A percentile compares a stretch with the other conserved stretches of the same genome.
These are phyloP conservation scores for Zymoseptoria ardabiliae DNA, from an alignment of 2,329 filamentous ascomycete species.

Conservation along the genomic window DNA sequence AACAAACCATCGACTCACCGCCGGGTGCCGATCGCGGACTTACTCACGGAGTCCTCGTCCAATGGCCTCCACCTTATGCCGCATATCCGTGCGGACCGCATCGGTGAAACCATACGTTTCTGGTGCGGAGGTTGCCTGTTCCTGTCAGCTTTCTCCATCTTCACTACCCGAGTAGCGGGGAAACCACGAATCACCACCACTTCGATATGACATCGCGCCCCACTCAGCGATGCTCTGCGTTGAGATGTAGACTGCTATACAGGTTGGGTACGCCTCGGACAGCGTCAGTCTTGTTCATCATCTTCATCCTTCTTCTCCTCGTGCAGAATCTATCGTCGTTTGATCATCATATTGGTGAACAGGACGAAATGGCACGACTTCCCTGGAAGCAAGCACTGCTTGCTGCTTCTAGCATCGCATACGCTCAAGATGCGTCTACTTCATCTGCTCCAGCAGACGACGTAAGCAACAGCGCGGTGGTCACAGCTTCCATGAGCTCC, in stretches of 20 bases:
- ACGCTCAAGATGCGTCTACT: constrained; percentile 17
- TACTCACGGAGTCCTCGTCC: background rate
- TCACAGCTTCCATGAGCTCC: constrained; percentile 14
- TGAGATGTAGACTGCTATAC: background rate
- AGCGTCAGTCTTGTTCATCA: background rate
- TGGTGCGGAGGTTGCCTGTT: background rate
- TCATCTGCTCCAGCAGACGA: constrained; percentile 15
- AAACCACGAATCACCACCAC: background rate
- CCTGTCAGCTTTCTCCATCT: background rate
- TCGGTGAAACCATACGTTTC: background rate
- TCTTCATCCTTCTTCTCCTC: constrained; percentile 4
- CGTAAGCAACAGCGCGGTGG: constrained; percentile 10
- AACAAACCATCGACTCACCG: background rate
- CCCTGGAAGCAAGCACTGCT: constrained; percentile 18
- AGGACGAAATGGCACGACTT: constrained; percentile 14
- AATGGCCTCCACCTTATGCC: background rate
- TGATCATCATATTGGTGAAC: background rate
- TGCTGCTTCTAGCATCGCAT: constrained; percentile 15
- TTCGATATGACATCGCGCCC: background rate
- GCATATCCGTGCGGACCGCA: background rate
- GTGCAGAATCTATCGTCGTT: constrained; percentile 1
- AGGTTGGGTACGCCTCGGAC: background rate
- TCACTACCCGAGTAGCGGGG: background rate
- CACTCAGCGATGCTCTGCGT: background rate
- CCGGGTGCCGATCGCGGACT: background rate